phyloP scores from a whole-genome alignment of 2,329 filamentous ascomycete species.

The Ilyonectria robusta region DNA sequence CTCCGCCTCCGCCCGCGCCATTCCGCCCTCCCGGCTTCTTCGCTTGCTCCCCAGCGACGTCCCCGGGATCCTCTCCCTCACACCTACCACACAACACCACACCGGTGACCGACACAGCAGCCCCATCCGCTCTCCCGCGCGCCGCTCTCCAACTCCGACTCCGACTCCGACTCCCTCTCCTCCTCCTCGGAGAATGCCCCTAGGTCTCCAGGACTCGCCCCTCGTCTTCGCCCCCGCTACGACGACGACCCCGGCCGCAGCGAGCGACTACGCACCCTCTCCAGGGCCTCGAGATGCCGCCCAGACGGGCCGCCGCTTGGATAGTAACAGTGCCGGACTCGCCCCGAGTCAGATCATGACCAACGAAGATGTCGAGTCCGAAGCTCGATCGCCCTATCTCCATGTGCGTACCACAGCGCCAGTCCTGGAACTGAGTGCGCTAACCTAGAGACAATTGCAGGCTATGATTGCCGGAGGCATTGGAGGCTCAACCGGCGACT shows the following conservation, averaged over 20 bases:
- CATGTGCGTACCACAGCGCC: slow-evolving; percentile 53
- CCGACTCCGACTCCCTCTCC: neutral
- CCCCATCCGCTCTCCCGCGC: slow-evolving; percentile 25
- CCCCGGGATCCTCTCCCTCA: neutral
- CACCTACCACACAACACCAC: neutral
- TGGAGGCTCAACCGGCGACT: slow-evolving; percentile 93
- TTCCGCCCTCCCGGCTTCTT: slow-evolving; percentile 3
- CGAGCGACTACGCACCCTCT: slow-evolving; percentile 41
- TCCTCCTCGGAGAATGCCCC: slow-evolving; percentile 43
- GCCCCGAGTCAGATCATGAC: slow-evolving; percentile 52
- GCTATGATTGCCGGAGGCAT: slow-evolving; percentile 96
- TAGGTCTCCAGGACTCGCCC: slow-evolving; percentile 44
- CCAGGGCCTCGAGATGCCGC: slow-evolving; percentile 53
- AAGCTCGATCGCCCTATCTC: slow-evolving; percentile 60
- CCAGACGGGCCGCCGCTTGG: slow-evolving; percentile 45
- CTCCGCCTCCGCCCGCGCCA: neutral
- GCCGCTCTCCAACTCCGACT: slow-evolving; percentile 4
- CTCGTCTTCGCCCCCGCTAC: slow-evolving; percentile 43
- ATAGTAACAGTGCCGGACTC: slow-evolving; percentile 45
- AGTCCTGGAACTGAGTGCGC: slow-evolving; percentile 26
- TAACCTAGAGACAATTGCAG: slow-evolving; percentile 60
- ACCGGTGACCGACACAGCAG: neutral
- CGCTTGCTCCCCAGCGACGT: slow-evolving; percentile 5
- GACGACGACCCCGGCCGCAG: slow-evolving; percentile 26
- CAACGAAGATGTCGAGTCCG: slow-evolving; percentile 56